phyloP scores from a whole-genome alignment of 2,329 filamentous ascomycete species.

The Pseudogymnoascus sp. region DNA sequence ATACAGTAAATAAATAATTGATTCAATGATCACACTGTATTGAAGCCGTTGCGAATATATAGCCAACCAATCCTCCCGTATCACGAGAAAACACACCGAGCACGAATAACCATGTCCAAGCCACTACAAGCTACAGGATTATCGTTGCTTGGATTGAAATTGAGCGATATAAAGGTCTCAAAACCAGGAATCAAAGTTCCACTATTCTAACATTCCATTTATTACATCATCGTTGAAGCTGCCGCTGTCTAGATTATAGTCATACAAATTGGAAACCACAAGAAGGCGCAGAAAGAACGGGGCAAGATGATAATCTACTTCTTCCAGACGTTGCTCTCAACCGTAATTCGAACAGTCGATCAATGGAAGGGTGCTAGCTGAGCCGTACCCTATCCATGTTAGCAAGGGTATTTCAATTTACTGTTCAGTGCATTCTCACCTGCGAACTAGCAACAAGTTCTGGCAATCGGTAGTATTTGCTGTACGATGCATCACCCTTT shows the following conservation, averaged over 20 bases:
- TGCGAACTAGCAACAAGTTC: slow-evolving; percentile 3
- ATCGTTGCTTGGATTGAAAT: not conserved
- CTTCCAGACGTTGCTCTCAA: not conserved
- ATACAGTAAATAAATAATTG: too few species aligned
- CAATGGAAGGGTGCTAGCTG: not conserved
- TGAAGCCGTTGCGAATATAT: not conserved
- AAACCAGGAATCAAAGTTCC: not conserved
- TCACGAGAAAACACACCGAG: not conserved
- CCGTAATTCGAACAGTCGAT: not conserved
- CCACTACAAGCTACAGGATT: not conserved
- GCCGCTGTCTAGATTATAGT: slow-evolving; percentile 8
- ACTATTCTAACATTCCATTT: slow-evolving; percentile 9
- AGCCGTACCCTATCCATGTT: not conserved
- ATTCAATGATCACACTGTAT: not conserved
- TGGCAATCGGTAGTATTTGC: slow-evolving; percentile 34
- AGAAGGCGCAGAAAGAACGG: not conserved
- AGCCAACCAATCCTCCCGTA: not conserved
- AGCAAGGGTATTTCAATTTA: not conserved
- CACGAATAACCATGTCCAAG: not conserved
- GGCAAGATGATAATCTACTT: not conserved
- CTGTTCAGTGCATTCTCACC: not conserved
- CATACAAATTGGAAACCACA: slow-evolving; percentile 2
- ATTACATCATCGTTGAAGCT: not conserved
- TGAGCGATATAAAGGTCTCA: not conserved
- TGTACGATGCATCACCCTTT: slow-evolving; percentile 36